Conservation (phyloP, 1,284 basidiomycete species). For the Takashimella koratensis region DNA sequence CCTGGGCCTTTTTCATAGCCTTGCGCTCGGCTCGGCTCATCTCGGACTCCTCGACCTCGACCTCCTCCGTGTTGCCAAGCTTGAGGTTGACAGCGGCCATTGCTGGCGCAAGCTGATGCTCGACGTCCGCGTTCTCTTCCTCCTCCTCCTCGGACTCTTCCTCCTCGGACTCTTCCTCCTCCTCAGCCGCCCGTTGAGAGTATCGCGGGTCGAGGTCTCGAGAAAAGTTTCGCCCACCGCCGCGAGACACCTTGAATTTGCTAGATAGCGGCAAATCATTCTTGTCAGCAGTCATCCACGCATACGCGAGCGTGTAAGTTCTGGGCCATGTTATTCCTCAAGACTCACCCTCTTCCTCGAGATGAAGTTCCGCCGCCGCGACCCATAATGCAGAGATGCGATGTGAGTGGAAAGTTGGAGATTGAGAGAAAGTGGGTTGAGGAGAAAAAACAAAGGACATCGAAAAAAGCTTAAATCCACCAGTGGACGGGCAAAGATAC, state of each 20-base stretch:
- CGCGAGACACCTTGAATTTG: constrained; percentile 80
- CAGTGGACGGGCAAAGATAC: not conserved
- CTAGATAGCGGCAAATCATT: constrained; percentile 15
- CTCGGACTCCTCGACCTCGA: constrained; percentile 50
- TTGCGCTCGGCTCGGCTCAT: constrained; percentile 63
- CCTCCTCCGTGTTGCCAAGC: constrained; percentile 43
- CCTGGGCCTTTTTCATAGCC: constrained; percentile 67
- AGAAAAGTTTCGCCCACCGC: constrained; percentile 78
- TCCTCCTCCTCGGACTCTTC: constrained; percentile 25
- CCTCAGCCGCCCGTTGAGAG: constrained; percentile 8
- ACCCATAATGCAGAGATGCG: constrained; percentile 5
- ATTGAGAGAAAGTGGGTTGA: not conserved
- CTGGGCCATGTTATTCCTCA: not conserved
- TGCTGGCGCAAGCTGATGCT: constrained; percentile 40
- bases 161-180: constrained; percentile 34
- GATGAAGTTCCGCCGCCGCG: constrained; percentile 14
- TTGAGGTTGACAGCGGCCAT: constrained; percentile 46
- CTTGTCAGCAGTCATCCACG: not conserved
- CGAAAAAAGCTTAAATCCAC: not conserved
- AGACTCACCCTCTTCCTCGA: constrained; percentile 38
- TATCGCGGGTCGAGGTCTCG: constrained; percentile 48
- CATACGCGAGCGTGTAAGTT: not conserved
- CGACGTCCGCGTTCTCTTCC: constrained; percentile 17
- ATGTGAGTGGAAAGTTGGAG: not conserved
- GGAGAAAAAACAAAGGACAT: not conserved